Percentiles rank a stretch among this genome's conserved stretches.
These are phyloP conservation scores for Exsudoporus floridanus DNA, from an alignment of 1,284 basidiomycete species.

Conservation along the genomic window DNA sequence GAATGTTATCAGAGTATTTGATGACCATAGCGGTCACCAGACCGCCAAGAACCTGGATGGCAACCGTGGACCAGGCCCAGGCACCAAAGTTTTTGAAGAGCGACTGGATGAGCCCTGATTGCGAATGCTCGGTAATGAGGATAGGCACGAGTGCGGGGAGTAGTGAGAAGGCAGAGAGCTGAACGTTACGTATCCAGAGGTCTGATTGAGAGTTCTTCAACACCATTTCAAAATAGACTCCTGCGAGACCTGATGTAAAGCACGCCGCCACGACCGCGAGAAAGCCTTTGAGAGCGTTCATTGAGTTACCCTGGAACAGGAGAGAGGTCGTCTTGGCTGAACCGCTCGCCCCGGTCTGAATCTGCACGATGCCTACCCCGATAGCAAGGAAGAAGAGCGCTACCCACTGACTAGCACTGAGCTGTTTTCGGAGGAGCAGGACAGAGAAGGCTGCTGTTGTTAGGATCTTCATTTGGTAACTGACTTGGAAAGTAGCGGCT, in stretches of 20 bases:
- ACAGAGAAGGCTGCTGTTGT: constrained; percentile 96
- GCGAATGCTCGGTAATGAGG: constrained; percentile 53
- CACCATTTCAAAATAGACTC: constrained; percentile 98
- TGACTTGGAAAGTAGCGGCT: constrained; percentile 93
- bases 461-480: constrained; percentile 97
- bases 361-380: constrained; percentile 92
- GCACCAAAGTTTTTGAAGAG: constrained; percentile 79
- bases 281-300: constrained; percentile 86
- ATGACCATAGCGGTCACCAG: constrained; percentile 86
- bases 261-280: constrained; percentile 88
- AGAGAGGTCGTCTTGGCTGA: constrained; percentile 35
- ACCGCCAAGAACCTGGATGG: constrained; percentile 87
- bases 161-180: constrained; percentile 92
- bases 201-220: constrained; percentile 88
- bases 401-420: constrained; percentile 79
- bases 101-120: constrained; percentile 38
- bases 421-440: constrained; percentile 78
- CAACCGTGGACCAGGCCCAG: constrained; percentile 91
- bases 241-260: constrained; percentile 95
- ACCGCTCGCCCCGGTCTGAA: constrained; percentile 58
- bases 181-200: constrained; percentile 96
- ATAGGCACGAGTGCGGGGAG: constrained; percentile 87
- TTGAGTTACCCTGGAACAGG: constrained; percentile 44
- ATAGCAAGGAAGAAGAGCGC: constrained; percentile 83
- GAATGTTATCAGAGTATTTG: constrained; percentile 86